Percentiles rank a stretch among this genome's conserved stretches.
phyloP scores from a whole-genome alignment of 2,329 filamentous ascomycete genomes.

The Cercospora beticola region DNA sequence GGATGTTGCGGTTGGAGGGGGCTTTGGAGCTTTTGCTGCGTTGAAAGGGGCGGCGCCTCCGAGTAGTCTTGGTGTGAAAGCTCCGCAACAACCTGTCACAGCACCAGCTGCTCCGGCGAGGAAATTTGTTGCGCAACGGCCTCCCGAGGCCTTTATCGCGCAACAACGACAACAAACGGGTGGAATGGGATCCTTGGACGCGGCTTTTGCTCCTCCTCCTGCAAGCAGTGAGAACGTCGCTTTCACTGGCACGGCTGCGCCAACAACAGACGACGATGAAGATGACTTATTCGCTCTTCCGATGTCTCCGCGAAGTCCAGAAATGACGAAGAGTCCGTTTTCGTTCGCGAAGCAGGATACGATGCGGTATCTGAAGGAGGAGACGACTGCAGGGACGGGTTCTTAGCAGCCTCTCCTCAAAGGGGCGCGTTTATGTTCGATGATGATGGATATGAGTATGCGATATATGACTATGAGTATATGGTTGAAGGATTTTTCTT shows the following conservation, averaged over 20 bases:
- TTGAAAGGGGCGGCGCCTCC: conserved; percentile 51
- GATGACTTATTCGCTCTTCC: conserved; percentile 86
- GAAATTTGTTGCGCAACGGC: conserved; percentile 30
- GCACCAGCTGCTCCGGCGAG: conserved; percentile 28
- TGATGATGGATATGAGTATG: background rate
- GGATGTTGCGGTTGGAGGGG: conserved; percentile 62
- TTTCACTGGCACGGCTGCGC: background rate
- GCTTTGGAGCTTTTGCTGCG: conserved; percentile 57
- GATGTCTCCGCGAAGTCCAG: conserved; percentile 80
- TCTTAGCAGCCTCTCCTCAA: no score
- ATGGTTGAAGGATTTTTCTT: background rate
- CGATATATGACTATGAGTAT: background rate
- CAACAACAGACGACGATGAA: conserved; percentile 52
- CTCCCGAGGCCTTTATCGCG: conserved; percentile 40
- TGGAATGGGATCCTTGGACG: conserved; percentile 47
- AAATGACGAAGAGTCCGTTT: conserved; percentile 83
- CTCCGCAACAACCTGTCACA: conserved; percentile 37
- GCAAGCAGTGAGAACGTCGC: conserved; percentile 27
- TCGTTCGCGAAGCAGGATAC: conserved; percentile 52
- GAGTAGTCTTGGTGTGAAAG: conserved; percentile 45
- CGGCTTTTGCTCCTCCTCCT: conserved; percentile 32
- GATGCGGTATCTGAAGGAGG: conserved; percentile 31
- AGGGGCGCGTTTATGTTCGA: no score
- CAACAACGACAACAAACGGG: conserved; percentile 36
- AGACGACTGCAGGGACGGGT: background rate